Conservation (phyloP, 176 grass and related monocot species). For the Raddia guianensis region DNA sequence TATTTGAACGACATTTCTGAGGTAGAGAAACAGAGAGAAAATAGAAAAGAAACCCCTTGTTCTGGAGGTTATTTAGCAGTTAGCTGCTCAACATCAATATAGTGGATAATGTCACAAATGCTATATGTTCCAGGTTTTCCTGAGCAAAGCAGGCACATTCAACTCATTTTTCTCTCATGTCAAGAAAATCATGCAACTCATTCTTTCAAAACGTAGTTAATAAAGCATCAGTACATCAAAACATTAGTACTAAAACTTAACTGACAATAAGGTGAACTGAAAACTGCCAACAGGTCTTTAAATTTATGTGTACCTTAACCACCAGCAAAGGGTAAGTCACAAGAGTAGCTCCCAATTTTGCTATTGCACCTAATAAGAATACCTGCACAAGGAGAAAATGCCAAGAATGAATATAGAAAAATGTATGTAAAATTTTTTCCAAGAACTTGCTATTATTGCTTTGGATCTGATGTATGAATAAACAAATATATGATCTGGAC, state of each 20-base stretch:
- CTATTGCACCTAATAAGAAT: constrained; percentile 90
- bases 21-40: constrained; percentile 8
- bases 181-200: too few species aligned
- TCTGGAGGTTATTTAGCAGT: background rate
- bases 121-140: background rate
- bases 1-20: background rate
- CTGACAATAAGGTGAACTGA: background rate
- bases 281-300: background rate
- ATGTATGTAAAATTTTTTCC: constrained; percentile 11
- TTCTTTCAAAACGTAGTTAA: background rate
- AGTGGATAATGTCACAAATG: constrained; percentile 10
- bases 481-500: constrained; percentile 31
- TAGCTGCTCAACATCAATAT: background rate
- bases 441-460: constrained; percentile 24
- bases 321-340: constrained; percentile 92
- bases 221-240: constrained; percentile 11
- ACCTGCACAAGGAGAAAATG: constrained; percentile 57
- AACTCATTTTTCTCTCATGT: background rate
- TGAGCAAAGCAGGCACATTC: background rate
- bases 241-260: background rate
- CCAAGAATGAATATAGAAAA: constrained; percentile 17
- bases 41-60: background rate
- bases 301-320: constrained; percentile 76
- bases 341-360: constrained; percentile 91
- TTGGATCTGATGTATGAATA: constrained; percentile 19